phyloP scores from a whole-genome alignment of 495 filamentous ascomycete species.

The Trichoderma reesei region DNA sequence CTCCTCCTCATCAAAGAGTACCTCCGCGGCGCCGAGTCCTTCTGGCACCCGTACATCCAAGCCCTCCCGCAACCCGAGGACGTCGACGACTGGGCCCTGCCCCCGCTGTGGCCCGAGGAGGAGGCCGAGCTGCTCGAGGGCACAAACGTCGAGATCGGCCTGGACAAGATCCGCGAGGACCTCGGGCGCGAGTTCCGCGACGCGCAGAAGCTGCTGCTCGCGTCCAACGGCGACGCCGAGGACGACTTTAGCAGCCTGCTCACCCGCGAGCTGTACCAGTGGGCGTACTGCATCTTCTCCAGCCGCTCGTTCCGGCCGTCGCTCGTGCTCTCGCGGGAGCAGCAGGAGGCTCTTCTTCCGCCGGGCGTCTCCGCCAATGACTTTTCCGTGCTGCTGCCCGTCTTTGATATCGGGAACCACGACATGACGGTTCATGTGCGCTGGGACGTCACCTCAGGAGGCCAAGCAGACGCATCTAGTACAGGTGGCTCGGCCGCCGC shows the following conservation, averaged over 20 bases:
- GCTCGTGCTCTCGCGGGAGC: conserved; percentile 25
- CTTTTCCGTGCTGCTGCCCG: conserved; percentile 42
- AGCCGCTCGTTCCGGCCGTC: conserved; percentile 44
- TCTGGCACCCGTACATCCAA: conserved; percentile 43
- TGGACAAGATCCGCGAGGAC: conserved; percentile 33
- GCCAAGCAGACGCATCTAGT: neutral
- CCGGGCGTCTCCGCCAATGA: conserved; percentile 28
- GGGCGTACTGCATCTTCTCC: conserved; percentile 46
- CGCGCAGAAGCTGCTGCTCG: conserved; percentile 28
- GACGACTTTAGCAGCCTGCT: conserved; percentile 15
- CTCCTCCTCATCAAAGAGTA: conserved; percentile 40
- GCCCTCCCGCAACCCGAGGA: conserved; percentile 40
- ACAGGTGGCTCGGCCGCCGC: neutral
- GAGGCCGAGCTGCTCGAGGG: conserved; percentile 37
- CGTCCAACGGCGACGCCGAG: conserved; percentile 20
- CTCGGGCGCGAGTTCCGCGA: conserved; percentile 35
- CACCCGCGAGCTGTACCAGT: conserved; percentile 38
- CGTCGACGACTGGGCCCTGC: conserved; percentile 27
- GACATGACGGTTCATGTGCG: conserved; percentile 29
- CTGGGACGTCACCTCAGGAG: conserved; percentile 27
- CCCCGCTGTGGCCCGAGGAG: conserved; percentile 35
- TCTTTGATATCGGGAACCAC: conserved; percentile 47
- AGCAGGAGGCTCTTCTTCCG: conserved; percentile 12
- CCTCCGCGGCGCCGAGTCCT: conserved; percentile 34
- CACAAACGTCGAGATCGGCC: conserved; percentile 39